phyloP scores from a whole-genome alignment of 2,329 filamentous ascomycete genomes.

The Nothophaeocryptopus gaeumannii region DNA sequence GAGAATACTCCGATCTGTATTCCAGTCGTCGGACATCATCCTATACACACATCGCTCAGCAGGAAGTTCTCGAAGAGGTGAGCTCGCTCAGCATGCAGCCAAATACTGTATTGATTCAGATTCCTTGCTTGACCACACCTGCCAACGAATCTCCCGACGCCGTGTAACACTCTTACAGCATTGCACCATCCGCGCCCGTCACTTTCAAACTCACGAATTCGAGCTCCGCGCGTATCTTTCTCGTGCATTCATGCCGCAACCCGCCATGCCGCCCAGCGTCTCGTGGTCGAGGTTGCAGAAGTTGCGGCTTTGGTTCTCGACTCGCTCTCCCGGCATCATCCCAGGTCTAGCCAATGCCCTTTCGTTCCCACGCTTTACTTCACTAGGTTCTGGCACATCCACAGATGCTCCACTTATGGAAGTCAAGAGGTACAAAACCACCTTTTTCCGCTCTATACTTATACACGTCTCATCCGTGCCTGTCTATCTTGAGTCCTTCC shows the following conservation, averaged over 20 bases:
- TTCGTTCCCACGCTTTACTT: background rate
- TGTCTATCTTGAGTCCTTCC: too few relatives aligned
- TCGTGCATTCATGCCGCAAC: constrained; percentile 8
- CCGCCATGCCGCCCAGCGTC: constrained; percentile 3
- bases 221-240: constrained; percentile 2
- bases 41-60: too few relatives aligned
- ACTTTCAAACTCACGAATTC: constrained; percentile 1
- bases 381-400: background rate
- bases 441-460: too few relatives aligned
- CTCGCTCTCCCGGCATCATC: constrained; percentile 8
- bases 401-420: too few relatives aligned
- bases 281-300: background rate
- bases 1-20: too few relatives aligned
- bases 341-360: background rate
- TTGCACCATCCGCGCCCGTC: constrained; percentile 2
- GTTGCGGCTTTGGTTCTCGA: background rate
- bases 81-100: background rate
- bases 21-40: too few relatives aligned
- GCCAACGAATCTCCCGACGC: constrained; percentile 9
- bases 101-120: background rate
- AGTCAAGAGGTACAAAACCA: too few relatives aligned
- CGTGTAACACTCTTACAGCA: constrained; percentile 12
- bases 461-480: too few relatives aligned
- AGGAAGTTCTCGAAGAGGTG: too few relatives aligned
- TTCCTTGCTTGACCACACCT: constrained; percentile 11